Percentiles rank a stretch among this genome's conserved stretches.
Conservation (phyloP, 2,329 filamentous ascomycete genomes). For the Coleophoma crateriformis region DNA sequence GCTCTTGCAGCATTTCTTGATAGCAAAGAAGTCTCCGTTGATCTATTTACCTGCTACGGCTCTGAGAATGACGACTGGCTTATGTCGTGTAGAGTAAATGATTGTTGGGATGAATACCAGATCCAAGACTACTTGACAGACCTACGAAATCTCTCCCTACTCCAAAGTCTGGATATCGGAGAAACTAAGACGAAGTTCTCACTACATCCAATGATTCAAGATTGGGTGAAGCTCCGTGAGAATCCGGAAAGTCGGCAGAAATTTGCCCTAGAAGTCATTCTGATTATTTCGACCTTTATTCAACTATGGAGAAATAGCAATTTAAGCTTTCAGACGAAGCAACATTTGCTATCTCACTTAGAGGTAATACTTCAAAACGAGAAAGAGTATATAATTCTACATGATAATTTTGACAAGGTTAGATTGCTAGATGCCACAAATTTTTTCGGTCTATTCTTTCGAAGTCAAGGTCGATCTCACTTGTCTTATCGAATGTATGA, state of each 20-base stretch:
- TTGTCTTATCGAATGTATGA: too few species aligned
- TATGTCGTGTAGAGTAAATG: slow-evolving; percentile 2
- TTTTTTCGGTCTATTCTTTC: too few species aligned
- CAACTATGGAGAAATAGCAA: neutral
- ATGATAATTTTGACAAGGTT: too few species aligned
- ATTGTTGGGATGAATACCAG: slow-evolving; percentile 12
- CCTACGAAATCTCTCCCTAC: slow-evolving; percentile 13
- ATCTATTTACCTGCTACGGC: slow-evolving; percentile 4
- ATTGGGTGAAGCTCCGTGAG: slow-evolving; percentile 2
- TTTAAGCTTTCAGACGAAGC: neutral
- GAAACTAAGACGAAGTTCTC: slow-evolving; percentile 7
- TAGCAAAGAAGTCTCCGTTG: slow-evolving; percentile 11
- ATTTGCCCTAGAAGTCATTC: neutral
- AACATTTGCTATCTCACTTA: neutral
- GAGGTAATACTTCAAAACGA: too few species aligned
- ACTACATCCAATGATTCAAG: slow-evolving; percentile 16
- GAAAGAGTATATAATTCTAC: too few species aligned
- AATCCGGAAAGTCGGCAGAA: neutral
- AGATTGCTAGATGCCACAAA: too few species aligned
- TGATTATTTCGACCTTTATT: neutral
- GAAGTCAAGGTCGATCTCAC: too few species aligned
- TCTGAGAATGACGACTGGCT: slow-evolving; percentile 3
- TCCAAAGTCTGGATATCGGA: slow-evolving; percentile 8
- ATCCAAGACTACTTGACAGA: slow-evolving; percentile 11
- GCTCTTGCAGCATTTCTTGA: slow-evolving; percentile 17